phyloP scores from a whole-genome alignment of 208 protist species.

The Endotrypanum monterogeii region DNA sequence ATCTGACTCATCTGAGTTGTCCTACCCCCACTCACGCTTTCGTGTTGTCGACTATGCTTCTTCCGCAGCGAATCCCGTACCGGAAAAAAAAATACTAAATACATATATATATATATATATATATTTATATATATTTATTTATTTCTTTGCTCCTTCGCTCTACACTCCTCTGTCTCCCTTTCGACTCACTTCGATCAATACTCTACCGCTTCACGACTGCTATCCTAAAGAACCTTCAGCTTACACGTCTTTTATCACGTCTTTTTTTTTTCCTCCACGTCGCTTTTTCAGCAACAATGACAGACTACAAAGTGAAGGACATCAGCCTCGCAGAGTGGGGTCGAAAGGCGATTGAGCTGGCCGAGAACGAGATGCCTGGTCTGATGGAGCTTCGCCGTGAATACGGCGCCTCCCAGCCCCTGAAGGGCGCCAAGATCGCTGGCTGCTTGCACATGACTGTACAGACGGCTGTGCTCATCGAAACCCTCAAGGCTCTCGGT shows the following conservation, averaged over 20 bases:
- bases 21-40: no score
- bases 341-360: constrained; percentile 97
- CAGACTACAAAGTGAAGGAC: constrained; percentile 96
- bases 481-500: constrained; percentile 98
- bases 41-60: no score
- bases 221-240: not conserved
- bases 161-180: not conserved
- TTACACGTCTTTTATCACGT: not conserved
- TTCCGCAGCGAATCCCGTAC: no score
- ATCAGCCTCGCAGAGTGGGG: constrained; percentile 97
- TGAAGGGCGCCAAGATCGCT: constrained; percentile 97
- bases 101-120: no score
- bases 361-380: constrained; percentile 99
- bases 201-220: not conserved
- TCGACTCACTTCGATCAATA: no score
- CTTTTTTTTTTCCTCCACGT: constrained; percentile 1
- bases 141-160: no score
- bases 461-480: constrained; percentile 99
- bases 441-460: constrained; percentile 99
- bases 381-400: constrained; percentile 97
- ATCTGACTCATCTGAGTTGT: no score
- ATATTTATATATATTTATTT: no score
- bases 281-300: constrained; percentile 39
- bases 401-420: constrained; percentile 90
- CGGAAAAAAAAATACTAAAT: no score